These are phyloP conservation scores for Eragrostis nindensis DNA, from an alignment of 176 grass and related monocot species.

Conservation along the genomic window DNA sequence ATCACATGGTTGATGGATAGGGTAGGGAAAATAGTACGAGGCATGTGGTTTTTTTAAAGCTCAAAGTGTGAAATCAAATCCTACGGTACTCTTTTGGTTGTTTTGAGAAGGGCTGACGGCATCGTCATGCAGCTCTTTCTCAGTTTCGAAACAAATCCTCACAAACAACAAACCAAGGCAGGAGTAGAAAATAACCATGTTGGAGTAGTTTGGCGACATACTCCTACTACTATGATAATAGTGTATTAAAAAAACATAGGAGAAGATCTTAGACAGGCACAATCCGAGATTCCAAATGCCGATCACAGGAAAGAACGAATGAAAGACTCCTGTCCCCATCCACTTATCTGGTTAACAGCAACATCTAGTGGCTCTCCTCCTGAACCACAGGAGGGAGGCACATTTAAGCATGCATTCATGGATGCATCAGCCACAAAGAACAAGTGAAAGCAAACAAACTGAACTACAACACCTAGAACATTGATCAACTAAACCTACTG, in stretches of 20 bases:
- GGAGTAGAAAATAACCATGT: neutral
- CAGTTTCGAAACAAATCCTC: slow-evolving; percentile 15
- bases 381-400: slow-evolving; percentile 42
- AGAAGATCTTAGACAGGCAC: slow-evolving; percentile 27
- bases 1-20: slow-evolving; percentile 65
- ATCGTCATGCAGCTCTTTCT: slow-evolving; percentile 30
- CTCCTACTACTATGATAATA: neutral
- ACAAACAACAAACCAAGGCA: neutral
- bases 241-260: neutral
- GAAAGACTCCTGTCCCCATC: slow-evolving; percentile 34
- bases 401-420: slow-evolving; percentile 39
- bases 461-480: slow-evolving; percentile 48
- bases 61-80: slow-evolving; percentile 30
- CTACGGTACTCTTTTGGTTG: slow-evolving; percentile 30
- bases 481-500: slow-evolving; percentile 50
- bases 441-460: slow-evolving; percentile 51
- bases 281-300: slow-evolving; percentile 28
- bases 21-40: slow-evolving; percentile 8
- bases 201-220: neutral
- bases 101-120: slow-evolving; percentile 48
- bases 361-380: slow-evolving; percentile 31
- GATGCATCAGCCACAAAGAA: slow-evolving; percentile 36
- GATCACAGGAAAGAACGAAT: slow-evolving; percentile 25
- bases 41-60: slow-evolving; percentile 8
- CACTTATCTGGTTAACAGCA: slow-evolving; percentile 38